Evolutionary conservation across 2,329 filamentous ascomycete genomes (phyloP).

Genomic region (Clonostachys sp.): DNA sequence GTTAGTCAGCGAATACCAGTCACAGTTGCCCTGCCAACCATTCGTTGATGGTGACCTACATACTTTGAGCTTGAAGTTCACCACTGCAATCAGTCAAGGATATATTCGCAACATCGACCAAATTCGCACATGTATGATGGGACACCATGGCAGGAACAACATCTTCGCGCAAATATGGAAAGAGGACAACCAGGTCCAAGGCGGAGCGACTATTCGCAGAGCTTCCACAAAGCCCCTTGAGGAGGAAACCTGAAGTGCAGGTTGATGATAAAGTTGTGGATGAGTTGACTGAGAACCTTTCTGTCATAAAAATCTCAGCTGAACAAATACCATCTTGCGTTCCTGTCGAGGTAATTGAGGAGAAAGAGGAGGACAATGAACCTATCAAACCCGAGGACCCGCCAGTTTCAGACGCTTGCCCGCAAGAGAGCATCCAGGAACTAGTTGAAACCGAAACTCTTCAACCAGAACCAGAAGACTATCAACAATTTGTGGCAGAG

Average conservation of each 20-base stretch:
- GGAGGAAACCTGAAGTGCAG: conserved; percentile 11
- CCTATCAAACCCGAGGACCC: not conserved
- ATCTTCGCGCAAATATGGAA: conserved; percentile 45
- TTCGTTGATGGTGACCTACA: not conserved
- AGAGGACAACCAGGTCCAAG: conserved; percentile 38
- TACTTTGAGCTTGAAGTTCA: not conserved
- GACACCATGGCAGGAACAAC: conserved; percentile 38
- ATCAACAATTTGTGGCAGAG: not conserved
- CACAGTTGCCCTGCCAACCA: conserved; percentile 1
- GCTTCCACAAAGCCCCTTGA: conserved; percentile 44
- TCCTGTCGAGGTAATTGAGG: too few relatives aligned
- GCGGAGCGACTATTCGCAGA: conserved; percentile 45
- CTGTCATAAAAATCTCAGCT: not conserved
- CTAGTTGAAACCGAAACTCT: not conserved
- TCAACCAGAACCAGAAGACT: not conserved
- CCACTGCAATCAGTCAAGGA: not conserved
- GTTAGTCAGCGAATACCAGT: not conserved
- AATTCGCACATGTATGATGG: not conserved
- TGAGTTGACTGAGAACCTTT: conserved; percentile 1
- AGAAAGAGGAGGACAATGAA: too few relatives aligned
- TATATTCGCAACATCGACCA: too few relatives aligned
- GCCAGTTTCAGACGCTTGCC: not conserved
- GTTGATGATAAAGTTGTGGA: not conserved
- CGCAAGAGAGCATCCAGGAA: not conserved
- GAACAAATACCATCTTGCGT: not conserved